These are phyloP conservation scores for Amphirosellinia nigrospora DNA, from an alignment of 495 filamentous ascomycete genomes.

Conservation along the genomic window DNA sequence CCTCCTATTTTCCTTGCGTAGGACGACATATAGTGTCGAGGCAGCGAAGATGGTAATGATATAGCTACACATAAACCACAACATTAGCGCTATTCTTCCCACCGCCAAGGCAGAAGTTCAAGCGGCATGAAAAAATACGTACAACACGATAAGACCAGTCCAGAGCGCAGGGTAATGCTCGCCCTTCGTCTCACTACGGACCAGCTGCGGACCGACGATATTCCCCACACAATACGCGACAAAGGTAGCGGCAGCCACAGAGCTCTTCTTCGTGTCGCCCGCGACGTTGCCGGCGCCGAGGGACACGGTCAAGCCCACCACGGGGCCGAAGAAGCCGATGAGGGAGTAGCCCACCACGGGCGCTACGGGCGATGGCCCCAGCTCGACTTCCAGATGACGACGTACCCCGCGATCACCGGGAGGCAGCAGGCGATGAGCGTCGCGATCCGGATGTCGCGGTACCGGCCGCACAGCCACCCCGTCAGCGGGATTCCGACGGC, in stretches of 20 bases:
- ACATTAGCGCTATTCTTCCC: not conserved
- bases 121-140: conserved; percentile 30
- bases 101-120: not conserved
- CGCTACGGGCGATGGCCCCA: conserved; percentile 66
- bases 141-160: conserved; percentile 75
- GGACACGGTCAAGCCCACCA: conserved; percentile 68
- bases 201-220: conserved; percentile 74
- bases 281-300: conserved; percentile 76
- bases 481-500: conserved; percentile 68
- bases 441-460: conserved; percentile 69
- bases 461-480: conserved; percentile 63
- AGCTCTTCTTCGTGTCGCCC: conserved; percentile 78
- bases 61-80: conserved; percentile 55
- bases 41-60: conserved; percentile 68
- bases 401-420: conserved; percentile 74
- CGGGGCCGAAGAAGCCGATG: conserved; percentile 72
- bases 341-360: conserved; percentile 73
- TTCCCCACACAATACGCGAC: conserved; percentile 75
- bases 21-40: conserved; percentile 59
- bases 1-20: conserved; percentile 62
- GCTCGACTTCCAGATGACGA: conserved; percentile 73
- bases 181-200: conserved; percentile 63
- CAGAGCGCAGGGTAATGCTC: conserved; percentile 74
- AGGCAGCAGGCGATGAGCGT: conserved; percentile 68
- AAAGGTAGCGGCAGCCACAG: conserved; percentile 74